Evolutionary conservation across 2,329 filamentous ascomycete species (phyloP).

Genomic region (Stachybotrys chartarum): DNA sequence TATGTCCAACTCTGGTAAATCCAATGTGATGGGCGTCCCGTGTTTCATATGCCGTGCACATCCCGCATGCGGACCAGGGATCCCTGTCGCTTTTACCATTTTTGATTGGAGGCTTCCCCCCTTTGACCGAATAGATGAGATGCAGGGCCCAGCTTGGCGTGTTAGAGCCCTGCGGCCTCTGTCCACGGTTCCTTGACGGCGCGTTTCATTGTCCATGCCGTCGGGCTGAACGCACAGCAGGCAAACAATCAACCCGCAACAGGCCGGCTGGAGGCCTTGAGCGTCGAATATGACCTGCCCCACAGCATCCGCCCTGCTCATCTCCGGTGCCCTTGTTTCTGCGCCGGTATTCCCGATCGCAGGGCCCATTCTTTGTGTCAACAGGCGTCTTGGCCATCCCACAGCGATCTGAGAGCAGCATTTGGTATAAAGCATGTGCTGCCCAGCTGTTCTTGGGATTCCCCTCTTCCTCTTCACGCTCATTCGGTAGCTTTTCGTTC

Average conservation of each 20-base stretch:
- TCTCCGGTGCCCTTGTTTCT: not conserved
- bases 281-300: too few species aligned
- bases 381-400: too few species aligned
- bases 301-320: not conserved
- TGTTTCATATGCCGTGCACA: not conserved
- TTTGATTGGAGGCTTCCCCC: not conserved
- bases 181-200: not conserved
- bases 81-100: not conserved
- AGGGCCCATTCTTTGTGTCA: too few species aligned
- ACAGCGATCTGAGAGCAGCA: too few species aligned
- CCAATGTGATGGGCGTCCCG: too few species aligned
- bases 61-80: not conserved
- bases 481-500: constrained; percentile 16
- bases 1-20: too few species aligned
- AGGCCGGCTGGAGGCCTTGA: not conserved
- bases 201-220: not conserved
- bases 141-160: not conserved
- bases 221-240: not conserved
- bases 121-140: not conserved
- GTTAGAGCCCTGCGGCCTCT: not conserved
- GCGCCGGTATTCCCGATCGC: too few species aligned
- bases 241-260: not conserved
- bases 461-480: constrained; percentile 12
- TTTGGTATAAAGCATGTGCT: not conserved
- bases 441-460: not conserved